phyloP scores from a whole-genome alignment of 1,284 basidiomycete species.

The Heliocybe sulcata region DNA sequence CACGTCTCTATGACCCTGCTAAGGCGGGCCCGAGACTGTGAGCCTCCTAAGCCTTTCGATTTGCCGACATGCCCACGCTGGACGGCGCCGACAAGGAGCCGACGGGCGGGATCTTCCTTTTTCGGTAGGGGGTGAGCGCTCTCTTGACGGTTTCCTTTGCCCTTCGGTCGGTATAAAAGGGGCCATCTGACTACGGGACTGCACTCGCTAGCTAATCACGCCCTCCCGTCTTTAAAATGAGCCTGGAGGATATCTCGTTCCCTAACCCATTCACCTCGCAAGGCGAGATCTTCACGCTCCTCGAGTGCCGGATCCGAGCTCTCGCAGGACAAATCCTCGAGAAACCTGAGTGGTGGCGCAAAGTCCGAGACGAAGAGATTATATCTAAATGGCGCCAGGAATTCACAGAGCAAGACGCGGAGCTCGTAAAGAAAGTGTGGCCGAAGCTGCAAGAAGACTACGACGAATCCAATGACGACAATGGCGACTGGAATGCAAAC shows the following conservation, averaged over 20 bases:
- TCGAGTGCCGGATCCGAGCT: constrained; percentile 1
- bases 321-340: background rate
- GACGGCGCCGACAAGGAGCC: too few relatives aligned
- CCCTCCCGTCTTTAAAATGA: too few relatives aligned
- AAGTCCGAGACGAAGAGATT: background rate
- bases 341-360: constrained; percentile 1
- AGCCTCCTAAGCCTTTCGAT: too few relatives aligned
- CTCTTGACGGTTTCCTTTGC: too few relatives aligned
- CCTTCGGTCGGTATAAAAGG: background rate
- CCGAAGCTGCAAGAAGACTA: background rate
- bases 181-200: background rate
- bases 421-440: background rate
- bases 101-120: too few relatives aligned
- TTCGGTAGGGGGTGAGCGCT: too few relatives aligned
- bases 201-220: too few relatives aligned
- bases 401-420: background rate
- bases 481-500: background rate
- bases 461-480: background rate
- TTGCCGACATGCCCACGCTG: too few relatives aligned
- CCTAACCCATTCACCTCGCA: background rate
- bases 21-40: too few relatives aligned
- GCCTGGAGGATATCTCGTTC: background rate
- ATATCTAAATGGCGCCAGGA: background rate
- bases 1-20: too few relatives aligned
- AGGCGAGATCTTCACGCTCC: background rate